Base-by-base conservation (phyloP, 2,329 filamentous ascomycete species). In the Colletotrichum viniferum region DNA sequence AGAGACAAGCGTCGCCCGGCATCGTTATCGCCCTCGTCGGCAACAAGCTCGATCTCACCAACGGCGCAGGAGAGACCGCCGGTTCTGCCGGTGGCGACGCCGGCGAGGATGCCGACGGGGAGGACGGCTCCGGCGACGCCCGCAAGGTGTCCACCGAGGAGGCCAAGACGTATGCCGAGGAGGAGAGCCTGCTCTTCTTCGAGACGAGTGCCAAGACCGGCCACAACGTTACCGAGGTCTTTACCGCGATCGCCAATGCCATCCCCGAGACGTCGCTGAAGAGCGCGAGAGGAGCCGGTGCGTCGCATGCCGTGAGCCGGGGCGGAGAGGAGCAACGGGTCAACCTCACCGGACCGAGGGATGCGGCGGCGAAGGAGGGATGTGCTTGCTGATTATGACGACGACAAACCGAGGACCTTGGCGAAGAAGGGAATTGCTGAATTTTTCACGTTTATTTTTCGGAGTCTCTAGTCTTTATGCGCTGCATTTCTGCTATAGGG, bases 141-240 rank as follows among this genome's bases (percentile, higher is more conserved):
- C 90, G 97, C 80, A 98, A 98, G 86, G 92, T 99, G 38, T 92
- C 94, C 66, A 97, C 94, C n/a, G 93, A 95, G 78, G 96, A 98
- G 87, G 97, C 96, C 56, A 95, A 96, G 87, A 88, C 92, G 71
- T 99, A 98, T 85, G 97, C 97, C 9, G 96, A 98, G 79, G 96
- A 98, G 85, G 97, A 99, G 86, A 92, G 93, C 70, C 87, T 99
- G 78, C 85, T 99, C 78, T 99, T 99, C 88, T 98, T 98, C 84
- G 97, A 99, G 89, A 99, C 97, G 18, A 98, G 95, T 83, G 97
- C 97, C 63, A 99, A 99, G 92, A 97, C 95, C 5, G 97, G 97
- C 30, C 91, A 94, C 82, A 98, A 98, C 84, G 97, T 99, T 52
- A 92, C 94, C 69, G 96, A 98, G 80, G 97, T 99, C 36, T 99